Evolutionary conservation across 768 basidiomycete genomes (phyloP).

Genomic region (Mrakia blollopis): DNA sequence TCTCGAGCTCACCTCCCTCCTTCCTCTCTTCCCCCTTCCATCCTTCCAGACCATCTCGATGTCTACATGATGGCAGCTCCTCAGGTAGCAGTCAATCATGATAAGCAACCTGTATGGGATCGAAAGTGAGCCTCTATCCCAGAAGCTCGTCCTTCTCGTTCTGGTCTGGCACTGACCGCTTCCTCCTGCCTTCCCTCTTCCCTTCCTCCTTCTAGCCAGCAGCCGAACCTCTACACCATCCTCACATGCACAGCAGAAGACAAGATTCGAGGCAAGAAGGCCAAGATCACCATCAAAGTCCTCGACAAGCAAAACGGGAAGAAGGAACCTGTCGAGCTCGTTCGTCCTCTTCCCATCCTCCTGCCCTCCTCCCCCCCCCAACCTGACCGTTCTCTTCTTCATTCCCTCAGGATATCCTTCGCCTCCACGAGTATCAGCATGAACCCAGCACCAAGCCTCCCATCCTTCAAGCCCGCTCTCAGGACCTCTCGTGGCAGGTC

Average conservation of each 20-base stretch:
- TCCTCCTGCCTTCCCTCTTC: not conserved
- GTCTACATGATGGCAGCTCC: not conserved
- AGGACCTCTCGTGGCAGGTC: not conserved
- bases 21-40: not conserved
- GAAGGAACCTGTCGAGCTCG: not conserved
- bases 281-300: not conserved
- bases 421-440: not conserved
- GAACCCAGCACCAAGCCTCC: not conserved
- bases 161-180: not conserved
- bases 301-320: not conserved
- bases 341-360: not conserved
- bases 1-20: not conserved
- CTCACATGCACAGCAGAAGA: not conserved
- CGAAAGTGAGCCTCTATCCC: not conserved
- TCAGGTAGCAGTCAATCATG: not conserved
- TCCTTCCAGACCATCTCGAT: not conserved
- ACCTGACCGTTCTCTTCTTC: not conserved
- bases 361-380: not conserved
- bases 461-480: not conserved
- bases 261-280: not conserved
- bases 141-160: not conserved
- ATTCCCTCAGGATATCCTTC: not conserved
- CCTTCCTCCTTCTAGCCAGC: not conserved
- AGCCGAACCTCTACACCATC: not conserved
- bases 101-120: not conserved